Conservation (phyloP, 2,329 filamentous ascomycete genomes). For the Claviceps paspali region DNA sequence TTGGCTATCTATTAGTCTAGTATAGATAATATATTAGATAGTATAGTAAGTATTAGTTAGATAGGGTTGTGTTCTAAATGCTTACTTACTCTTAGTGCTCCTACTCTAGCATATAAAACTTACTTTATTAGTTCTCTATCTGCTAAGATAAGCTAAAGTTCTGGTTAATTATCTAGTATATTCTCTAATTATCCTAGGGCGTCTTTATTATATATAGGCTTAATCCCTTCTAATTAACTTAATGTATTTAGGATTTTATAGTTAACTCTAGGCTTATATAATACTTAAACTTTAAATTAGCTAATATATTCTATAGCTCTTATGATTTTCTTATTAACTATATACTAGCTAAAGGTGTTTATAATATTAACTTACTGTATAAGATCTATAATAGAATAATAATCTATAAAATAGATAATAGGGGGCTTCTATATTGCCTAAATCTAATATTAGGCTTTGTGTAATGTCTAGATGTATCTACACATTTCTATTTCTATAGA, state of each 20-base stretch:
- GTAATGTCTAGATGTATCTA: neutral
- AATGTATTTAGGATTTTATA: neutral
- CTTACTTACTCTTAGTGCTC: too few relatives aligned
- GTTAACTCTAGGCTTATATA: neutral
- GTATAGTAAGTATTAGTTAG: neutral
- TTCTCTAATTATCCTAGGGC: neutral
- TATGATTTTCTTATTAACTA: neutral
- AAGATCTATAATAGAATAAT: neutral
- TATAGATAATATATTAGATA: too few relatives aligned
- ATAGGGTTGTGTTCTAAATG: neutral
- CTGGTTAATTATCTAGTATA: neutral
- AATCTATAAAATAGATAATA: neutral
- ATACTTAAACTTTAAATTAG: neutral
- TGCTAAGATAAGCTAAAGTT: too few relatives aligned
- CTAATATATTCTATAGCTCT: neutral
- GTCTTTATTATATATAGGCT: neutral
- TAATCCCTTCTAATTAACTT: too few relatives aligned
- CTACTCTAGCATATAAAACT: too few relatives aligned
- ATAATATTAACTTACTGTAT: neutral
- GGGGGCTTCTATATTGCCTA: neutral
- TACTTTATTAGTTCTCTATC: too few relatives aligned
- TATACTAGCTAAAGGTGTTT: neutral
- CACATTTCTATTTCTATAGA: neutral
- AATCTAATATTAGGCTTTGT: neutral
- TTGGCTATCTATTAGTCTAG: neutral